Base-by-base conservation (phyloP, 140 eudicot species). In the Cichorium intybus region DNA sequence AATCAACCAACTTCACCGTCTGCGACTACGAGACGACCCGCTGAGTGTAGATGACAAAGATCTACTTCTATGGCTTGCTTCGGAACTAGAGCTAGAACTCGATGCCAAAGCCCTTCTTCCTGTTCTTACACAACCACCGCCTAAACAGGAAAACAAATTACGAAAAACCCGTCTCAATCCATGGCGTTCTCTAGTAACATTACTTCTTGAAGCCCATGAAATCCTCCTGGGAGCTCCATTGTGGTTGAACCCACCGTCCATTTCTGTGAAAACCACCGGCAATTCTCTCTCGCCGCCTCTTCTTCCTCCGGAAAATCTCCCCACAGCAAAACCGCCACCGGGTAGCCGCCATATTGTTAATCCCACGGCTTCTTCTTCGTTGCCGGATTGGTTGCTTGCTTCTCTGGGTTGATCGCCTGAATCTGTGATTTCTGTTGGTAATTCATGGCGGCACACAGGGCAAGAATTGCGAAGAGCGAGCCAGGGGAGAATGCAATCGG, bases 291-390 rank as follows among this genome's bases (percentile, higher is more conserved):
- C 86, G 5, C 86, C 84, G 5, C 84, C 87, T 47, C 88, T 28
- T 37, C 93, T 76, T n/a, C 88, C 84, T 0, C 93, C 93, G 0
- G 85, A 50, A 59, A 85, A 85, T 49, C 93, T 66, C 77, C 93
- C 93, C 5, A 85, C 93, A 0, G 93, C 93, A 37, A 82, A 85
- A 57, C 93, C 93, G 0, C 93, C 93, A 1, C 93, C 88, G 0
- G 93, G 93, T 12, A 85, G 58, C 56, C 93, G 73, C 93, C 93
- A 85, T 50, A 85, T 85, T 0, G 93, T 85, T 34, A 85, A 43
- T 52, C 93, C 93, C 4, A 80, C 88, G 1, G 88, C 67, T 37
- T 85, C 93, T 34, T 79, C 88, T 35, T 80, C 87, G 24, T 79
- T 62, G 7, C 64, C 71, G 0, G 69, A 14, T 23, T 29, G 50